Conservation (phyloP, 306 rosid genomes). For the Bauhinia variegata region DNA sequence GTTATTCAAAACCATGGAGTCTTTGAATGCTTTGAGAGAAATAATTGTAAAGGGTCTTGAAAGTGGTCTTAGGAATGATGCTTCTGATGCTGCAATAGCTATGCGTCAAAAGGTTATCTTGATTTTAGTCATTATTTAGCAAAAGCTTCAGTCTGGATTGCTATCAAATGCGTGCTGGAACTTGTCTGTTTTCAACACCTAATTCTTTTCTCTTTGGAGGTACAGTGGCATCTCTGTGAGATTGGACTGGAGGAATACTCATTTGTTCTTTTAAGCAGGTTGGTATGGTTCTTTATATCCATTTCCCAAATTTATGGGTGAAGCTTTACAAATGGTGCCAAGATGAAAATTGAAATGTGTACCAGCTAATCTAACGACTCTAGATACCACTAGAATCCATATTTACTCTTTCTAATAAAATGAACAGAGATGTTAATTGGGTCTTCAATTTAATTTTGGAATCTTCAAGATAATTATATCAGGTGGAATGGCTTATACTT, state of each 20-base stretch:
- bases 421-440: too few relatives aligned
- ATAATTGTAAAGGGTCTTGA: slow-evolving; percentile 76
- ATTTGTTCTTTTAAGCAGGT: slow-evolving; percentile 97
- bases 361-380: too few relatives aligned
- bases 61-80: slow-evolving; percentile 99
- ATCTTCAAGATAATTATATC: too few relatives aligned
- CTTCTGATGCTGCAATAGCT: slow-evolving; percentile 91
- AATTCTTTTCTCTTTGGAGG: slow-evolving; percentile 40
- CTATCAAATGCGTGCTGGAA: slow-evolving; percentile 34
- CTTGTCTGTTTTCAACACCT: slow-evolving; percentile 18
- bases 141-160: slow-evolving; percentile 27
- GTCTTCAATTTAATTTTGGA: too few relatives aligned
- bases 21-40: slow-evolving; percentile 75
- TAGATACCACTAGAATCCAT: too few relatives aligned
- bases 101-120: slow-evolving; percentile 90
- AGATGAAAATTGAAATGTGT: too few relatives aligned
- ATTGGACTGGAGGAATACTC: slow-evolving; percentile 95
- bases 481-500: too few relatives aligned
- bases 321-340: slow-evolving; percentile 23
- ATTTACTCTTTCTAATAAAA: too few relatives aligned
- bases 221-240: slow-evolving; percentile 98
- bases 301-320: slow-evolving; percentile 34
- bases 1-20: slow-evolving; percentile 79
- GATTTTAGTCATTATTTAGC: slow-evolving; percentile 29
- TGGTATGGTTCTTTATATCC: slow-evolving; percentile 29